phyloP scores from a whole-genome alignment of 1,284 basidiomycete genomes.

The Athelia sp. region DNA sequence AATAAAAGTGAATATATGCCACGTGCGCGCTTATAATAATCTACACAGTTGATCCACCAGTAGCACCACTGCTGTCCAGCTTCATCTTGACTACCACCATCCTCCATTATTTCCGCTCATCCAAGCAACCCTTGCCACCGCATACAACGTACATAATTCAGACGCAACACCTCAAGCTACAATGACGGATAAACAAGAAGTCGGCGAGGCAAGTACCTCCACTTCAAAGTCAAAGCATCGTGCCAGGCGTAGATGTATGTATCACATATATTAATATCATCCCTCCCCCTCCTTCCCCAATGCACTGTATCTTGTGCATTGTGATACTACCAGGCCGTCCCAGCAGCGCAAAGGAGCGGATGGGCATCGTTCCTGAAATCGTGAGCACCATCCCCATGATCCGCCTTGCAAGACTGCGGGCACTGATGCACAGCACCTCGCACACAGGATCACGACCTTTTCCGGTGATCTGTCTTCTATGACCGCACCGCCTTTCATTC shows the following conservation, averaged over 20 bases:
- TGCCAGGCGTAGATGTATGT: constrained; percentile 21
- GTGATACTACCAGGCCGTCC: constrained; percentile 51
- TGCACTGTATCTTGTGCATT: constrained; percentile 14
- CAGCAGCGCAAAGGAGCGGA: constrained; percentile 64
- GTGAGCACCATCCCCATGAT: constrained; percentile 34
- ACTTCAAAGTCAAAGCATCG: constrained; percentile 19
- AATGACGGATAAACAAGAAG: constrained; percentile 22
- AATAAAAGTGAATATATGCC: too few relatives aligned
- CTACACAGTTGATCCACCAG: too few relatives aligned
- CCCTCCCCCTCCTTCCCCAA: not conserved
- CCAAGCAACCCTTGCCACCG: constrained; percentile 3
- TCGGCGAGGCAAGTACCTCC: constrained; percentile 33
- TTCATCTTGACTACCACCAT: not conserved
- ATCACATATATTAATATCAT: constrained; percentile 7
- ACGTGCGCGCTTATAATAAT: too few relatives aligned
- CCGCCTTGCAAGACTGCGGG: constrained; percentile 4
- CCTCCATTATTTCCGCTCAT: constrained; percentile 1
- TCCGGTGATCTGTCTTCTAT: constrained; percentile 91
- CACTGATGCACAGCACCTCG: constrained; percentile 5
- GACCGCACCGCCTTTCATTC: constrained; percentile 93
- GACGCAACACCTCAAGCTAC: not conserved
- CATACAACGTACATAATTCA: constrained; percentile 1
- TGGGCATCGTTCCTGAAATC: constrained; percentile 83
- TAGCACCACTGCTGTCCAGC: not conserved
- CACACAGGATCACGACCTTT: constrained; percentile 67